Percentiles rank a stretch among this genome's conserved stretches.
phyloP scores from a whole-genome alignment of 2,329 filamentous ascomycete genomes.

The Paecilomyces sp. region DNA sequence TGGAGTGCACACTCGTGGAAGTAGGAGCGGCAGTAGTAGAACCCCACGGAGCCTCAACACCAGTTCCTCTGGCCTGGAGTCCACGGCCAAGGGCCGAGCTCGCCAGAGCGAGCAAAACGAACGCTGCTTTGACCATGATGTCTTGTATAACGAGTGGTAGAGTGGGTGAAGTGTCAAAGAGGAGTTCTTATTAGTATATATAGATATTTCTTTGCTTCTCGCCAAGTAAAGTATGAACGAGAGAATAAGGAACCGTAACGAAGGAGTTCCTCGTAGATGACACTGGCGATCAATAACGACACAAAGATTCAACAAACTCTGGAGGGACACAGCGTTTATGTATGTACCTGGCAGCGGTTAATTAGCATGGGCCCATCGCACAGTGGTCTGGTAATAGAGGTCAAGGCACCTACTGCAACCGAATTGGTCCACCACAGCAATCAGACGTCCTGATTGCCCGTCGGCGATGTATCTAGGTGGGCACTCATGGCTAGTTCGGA shows the following conservation, averaged over 20 bases:
- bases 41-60: not conserved
- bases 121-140: conserved; percentile 3
- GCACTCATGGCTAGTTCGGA: not conserved
- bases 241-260: conserved; percentile 38
- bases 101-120: conserved; percentile 12
- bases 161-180: not conserved
- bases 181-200: not conserved
- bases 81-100: conserved; percentile 11
- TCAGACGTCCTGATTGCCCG: not conserved
- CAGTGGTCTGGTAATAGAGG: not conserved
- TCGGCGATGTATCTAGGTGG: not conserved
- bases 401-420: not conserved
- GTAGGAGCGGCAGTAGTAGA: not conserved
- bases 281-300: conserved; percentile 10
- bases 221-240: conserved; percentile 11
- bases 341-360: not conserved
- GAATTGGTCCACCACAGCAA: not conserved
- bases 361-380: not conserved
- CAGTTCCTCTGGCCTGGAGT: conserved; percentile 2
- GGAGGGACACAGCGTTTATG: conserved; percentile 1
- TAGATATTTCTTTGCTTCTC: not conserved
- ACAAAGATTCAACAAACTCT: conserved; percentile 7
- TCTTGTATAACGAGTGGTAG: conserved; percentile 10
- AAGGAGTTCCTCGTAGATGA: conserved; percentile 33
- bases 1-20: not conserved